These are phyloP conservation scores for Cryomyces antarcticus DNA, from an alignment of 495 filamentous ascomycete genomes.

Conservation along the genomic window DNA sequence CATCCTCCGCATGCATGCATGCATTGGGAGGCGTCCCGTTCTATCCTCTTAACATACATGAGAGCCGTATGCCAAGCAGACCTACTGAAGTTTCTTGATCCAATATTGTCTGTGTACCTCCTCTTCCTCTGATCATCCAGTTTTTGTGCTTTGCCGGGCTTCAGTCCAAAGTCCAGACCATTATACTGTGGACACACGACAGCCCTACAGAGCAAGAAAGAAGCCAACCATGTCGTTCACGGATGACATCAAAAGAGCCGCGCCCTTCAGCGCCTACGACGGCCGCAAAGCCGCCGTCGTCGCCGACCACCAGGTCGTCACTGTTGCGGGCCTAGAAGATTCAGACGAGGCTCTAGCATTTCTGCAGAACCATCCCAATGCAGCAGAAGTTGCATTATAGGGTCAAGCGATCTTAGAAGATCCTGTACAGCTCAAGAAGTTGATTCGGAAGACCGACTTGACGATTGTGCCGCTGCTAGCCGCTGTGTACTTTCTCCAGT, in stretches of 20 bases:
- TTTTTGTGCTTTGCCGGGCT: too few species aligned
- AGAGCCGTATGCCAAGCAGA: too few species aligned
- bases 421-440: constrained; percentile 18
- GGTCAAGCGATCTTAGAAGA: constrained; percentile 15
- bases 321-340: constrained; percentile 8
- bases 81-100: too few species aligned
- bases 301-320: neutral
- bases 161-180: too few species aligned
- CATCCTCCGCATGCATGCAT: too few species aligned
- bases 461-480: constrained; percentile 25
- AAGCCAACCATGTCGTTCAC: too few species aligned
- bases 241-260: constrained; percentile 2
- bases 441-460: constrained; percentile 30
- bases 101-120: too few species aligned
- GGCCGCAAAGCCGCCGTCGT: constrained; percentile 8
- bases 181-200: too few species aligned
- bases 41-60: too few species aligned
- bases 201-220: too few species aligned
- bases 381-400: constrained; percentile 10
- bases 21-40: too few species aligned
- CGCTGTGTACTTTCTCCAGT: constrained; percentile 46
- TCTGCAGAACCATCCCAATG: constrained; percentile 12
- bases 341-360: constrained; percentile 16
- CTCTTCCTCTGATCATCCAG: too few species aligned
- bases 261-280: constrained; percentile 14